Evolutionary conservation across 768 basidiomycete genomes (phyloP), one percentile per base, ranked within the genome.

Genomic region (Phallus indusiatus): DNA sequence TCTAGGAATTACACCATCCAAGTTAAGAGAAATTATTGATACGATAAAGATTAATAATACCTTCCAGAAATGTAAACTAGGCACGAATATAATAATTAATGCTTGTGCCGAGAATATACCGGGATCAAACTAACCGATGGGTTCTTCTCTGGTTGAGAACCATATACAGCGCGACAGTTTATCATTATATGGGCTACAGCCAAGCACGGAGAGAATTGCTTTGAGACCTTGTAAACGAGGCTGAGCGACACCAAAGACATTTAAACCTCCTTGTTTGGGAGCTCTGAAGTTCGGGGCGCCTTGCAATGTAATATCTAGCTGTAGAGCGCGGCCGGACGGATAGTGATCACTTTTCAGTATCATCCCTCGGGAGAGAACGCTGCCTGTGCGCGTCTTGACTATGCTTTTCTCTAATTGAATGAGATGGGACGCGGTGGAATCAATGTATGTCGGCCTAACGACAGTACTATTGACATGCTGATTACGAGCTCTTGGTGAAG

Each of bases 121-220:
- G 36, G 8, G 64, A 47, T 18, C 21, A 33, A 20, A 76, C 84
- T 61, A 70, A 92, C 93, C 83, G 55, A 95, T 83, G 4, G 94
- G 94, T 68, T 98, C 96, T 71, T 99, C 96, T 64, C 96, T 80
- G 12, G 95, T 96, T 28, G 89, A 96, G 71, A 98, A 92, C 93
- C 94, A 99, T 28, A 95, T 85, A 2, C 90, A 90, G 65, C 84
- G 86, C 1, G 86, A 82, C 11, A 85, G 80, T 61, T 84, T 77
- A 2, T 72, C 66, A 34, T 77, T 79, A 56, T 78, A 81, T 9
- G 89, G 89, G 28, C 86, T 75, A 63, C 87, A 88, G 36, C 85
- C 76, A 6, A 99, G 80, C 11, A 93, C 78, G 20, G 91, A 91
- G 4, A 99, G 74, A 53, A 98, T 90, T 1, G 92, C 94, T 50